Evolutionary conservation across 345 rosid genomes (phyloP), one percentile per base, ranked within the genome.

Genomic region (Citropsis articulata): DNA sequence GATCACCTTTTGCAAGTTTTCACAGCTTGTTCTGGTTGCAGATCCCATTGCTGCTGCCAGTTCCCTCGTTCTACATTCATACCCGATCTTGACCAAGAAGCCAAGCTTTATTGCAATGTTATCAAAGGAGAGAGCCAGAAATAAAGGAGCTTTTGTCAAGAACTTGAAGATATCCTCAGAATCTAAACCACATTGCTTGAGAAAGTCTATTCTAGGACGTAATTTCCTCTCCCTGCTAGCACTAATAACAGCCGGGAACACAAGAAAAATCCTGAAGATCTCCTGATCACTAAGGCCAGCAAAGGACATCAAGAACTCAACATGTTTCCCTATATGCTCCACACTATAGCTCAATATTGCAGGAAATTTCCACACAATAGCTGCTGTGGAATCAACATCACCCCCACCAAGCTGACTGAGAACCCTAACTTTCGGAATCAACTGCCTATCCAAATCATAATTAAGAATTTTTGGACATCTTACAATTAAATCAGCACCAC

Each of bases 1-100:
- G 35, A 92, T 85, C 30, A 94, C 94, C 79, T 84, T 92, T 82
- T 92, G 98, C 93, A 91, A 72, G 78, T 90, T 91, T 77, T 87
- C 90, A 27, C 91, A 81, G 85, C 94, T 90, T 57, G 97, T 91
- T 83, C 98, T 87, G 60, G 94, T 87, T 50, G 83, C 92, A 82
- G 95, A 91, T 48, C 94, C 97, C 82, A 94, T 72, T 1, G 95
- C 94, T 73, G 79, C 73, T 0, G 92, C 83, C 45, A 94, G 77
- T 69, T 91, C 94, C 86, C 85, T 91, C 7, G 86, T 90, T 81
- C 87, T 85, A 70, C 84, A 82, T 76, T 76, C 66, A 68, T 89
- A 90, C 18, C 95, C 97, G 25, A 91, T 85, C 86, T 91, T 94
- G 82, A 88, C 91, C 31, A 91, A 80, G 84, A 92, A 77, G 61